These are phyloP conservation scores for Physcia stellaris DNA, from an alignment of 495 filamentous ascomycete genomes.

Conservation along the genomic window DNA sequence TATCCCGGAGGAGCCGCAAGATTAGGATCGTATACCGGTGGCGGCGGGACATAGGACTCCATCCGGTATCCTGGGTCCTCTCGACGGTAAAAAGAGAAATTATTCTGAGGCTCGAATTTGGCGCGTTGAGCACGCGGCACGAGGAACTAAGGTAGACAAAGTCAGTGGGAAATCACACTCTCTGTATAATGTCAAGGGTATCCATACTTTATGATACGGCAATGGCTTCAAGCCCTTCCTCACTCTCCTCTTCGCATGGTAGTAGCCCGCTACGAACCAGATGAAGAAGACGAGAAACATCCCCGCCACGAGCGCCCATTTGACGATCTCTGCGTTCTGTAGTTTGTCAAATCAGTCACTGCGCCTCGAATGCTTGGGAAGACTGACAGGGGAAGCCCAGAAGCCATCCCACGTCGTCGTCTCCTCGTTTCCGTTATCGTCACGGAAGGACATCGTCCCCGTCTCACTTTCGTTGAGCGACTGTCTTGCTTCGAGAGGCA, in stretches of 20 bases:
- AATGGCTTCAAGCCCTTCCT: conserved; percentile 45
- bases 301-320: conserved; percentile 50
- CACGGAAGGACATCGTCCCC: too few species aligned
- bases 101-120: conserved; percentile 30
- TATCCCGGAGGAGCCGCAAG: conserved; percentile 39
- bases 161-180: conserved; percentile 2
- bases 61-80: conserved; percentile 34
- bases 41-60: conserved; percentile 41
- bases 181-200: not conserved
- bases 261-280: conserved; percentile 43
- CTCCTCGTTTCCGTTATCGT: too few species aligned
- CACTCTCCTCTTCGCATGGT: conserved; percentile 52
- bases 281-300: conserved; percentile 36
- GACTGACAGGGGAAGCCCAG: too few species aligned
- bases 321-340: conserved; percentile 49
- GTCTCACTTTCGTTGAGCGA: too few species aligned
- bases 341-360: too few species aligned
- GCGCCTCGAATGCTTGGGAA: too few species aligned
- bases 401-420: too few species aligned
- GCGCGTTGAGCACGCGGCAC: conserved; percentile 40
- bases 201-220: conserved; percentile 51
- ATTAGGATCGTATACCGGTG: conserved; percentile 21
- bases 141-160: conserved; percentile 46
- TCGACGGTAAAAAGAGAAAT: conserved; percentile 27
- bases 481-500: too few species aligned